Evolutionary conservation across 1,284 basidiomycete genomes (phyloP), one percentile per base, ranked within the genome.

Genomic region (Ceratobasidium sp.): DNA sequence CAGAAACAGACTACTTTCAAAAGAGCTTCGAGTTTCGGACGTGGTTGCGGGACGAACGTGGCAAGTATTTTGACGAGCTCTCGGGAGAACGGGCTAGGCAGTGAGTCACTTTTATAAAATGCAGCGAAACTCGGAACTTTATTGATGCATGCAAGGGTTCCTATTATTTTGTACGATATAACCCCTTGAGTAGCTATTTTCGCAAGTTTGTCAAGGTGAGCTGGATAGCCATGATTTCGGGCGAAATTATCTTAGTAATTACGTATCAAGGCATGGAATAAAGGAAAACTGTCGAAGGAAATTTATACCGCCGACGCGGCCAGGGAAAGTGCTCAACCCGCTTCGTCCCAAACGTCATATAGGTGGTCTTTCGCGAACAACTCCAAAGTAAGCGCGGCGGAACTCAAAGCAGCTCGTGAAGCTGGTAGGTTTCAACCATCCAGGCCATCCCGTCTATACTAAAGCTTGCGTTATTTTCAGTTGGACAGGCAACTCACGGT

Each of bases 11-110:
- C 75, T 93, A 92, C 73, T 92, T 91, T 78, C 82, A 86, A 73
- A 91, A 89, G 77, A 90, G 84, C 71, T 84, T 86, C 70, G 91
- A 92, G 74, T 92, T 92, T 75, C 82, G 87, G 71, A 77, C 84
- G 50, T 93, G 91, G 91, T 80, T 92, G 70, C 91, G 87, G 76
- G 87, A 90, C 45, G 89, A 90, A 79, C 91, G 90, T 76, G 81
- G 81, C 70, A 91, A 89, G 89, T 92, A 92, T 75, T 87, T 92
- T 75, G 87, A 90, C 72, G 87, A 91, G 71, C 81, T 92, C 57
- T 85, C 87, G 13, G 86, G 90, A 42, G 90, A 92, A 25, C 87
- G 81, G 76, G 85, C 90, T 8, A 82, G 89, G 74, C 90, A 86
- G 89, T 90, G 77, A 76, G 85, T 75, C 35, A 25, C 43, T 72